Percentiles rank a stretch among this genome's conserved stretches.
Conservation (phyloP, 805 yeast species). For the Zygotorulaspora chibaensis region DNA sequence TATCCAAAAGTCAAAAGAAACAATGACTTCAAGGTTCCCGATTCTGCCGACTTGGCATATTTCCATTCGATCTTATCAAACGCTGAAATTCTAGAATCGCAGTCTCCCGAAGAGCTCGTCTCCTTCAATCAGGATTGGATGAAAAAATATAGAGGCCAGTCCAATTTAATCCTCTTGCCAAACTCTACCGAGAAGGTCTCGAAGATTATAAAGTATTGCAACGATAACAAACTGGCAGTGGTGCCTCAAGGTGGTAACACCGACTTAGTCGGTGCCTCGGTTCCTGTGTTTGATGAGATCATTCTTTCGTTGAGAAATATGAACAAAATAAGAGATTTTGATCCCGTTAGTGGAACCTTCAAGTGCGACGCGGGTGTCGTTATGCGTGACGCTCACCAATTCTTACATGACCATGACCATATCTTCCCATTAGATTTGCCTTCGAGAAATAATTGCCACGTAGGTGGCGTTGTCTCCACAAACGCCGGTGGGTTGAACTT, state of each 20-base stretch:
- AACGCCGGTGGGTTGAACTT: constrained; percentile 88
- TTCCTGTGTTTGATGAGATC: constrained; percentile 82
- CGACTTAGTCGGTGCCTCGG: constrained; percentile 84
- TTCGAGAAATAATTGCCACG: constrained; percentile 87
- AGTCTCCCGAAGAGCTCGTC: constrained; percentile 12
- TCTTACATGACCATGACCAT: constrained; percentile 65
- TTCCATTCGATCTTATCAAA: constrained; percentile 54
- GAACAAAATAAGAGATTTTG: constrained; percentile 74
- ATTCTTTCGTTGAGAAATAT: constrained; percentile 58
- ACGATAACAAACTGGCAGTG: constrained; percentile 64
- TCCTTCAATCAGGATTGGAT: constrained; percentile 73
- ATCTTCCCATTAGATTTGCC: constrained; percentile 87
- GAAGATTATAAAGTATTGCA: constrained; percentile 66
- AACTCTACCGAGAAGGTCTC: constrained; percentile 70
- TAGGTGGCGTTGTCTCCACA: constrained; percentile 86
- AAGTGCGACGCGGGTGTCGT: constrained; percentile 83
- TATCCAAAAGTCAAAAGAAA: constrained; percentile 53
- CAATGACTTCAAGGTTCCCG: constrained; percentile 46
- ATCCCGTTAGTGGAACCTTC: constrained; percentile 68
- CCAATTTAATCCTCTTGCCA: constrained; percentile 70
- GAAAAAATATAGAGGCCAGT: constrained; percentile 80
- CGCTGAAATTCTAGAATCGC: constrained; percentile 14
- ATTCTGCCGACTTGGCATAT: constrained; percentile 47
- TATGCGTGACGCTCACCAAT: constrained; percentile 73
- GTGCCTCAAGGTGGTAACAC: constrained; percentile 95